Conservation (phyloP, 345 rosid genomes). For the Lepidium aucheri region DNA sequence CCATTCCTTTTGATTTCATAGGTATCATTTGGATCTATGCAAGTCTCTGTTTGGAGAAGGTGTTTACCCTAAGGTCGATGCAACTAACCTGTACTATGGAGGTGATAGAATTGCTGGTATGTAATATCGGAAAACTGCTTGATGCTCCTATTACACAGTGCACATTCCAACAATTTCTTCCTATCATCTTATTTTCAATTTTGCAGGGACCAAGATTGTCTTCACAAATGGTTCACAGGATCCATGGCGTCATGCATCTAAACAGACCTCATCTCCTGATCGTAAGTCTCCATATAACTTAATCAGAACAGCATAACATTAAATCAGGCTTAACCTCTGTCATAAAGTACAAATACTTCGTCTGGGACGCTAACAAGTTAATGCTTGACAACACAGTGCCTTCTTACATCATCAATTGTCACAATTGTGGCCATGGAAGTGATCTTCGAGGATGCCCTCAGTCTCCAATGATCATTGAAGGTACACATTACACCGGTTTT, state of each 20-base stretch:
- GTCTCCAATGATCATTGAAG: slow-evolving; percentile 61
- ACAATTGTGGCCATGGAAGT: slow-evolving; percentile 95
- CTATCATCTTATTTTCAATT: not conserved
- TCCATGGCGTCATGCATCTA: slow-evolving; percentile 99
- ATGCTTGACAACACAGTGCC: slow-evolving; percentile 19
- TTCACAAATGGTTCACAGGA: slow-evolving; percentile 96
- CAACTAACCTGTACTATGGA: slow-evolving; percentile 81
- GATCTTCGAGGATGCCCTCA: slow-evolving; percentile 96
- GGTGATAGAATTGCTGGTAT: slow-evolving; percentile 80
- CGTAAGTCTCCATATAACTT: slow-evolving; percentile 36
- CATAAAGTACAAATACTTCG: slow-evolving; percentile 5
- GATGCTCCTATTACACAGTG: not conserved
- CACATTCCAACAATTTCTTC: not conserved
- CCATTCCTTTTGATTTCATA: slow-evolving; percentile 18
- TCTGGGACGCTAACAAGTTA: not conserved
- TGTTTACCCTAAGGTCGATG: slow-evolving; percentile 73
- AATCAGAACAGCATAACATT: slow-evolving; percentile 11
- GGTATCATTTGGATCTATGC: slow-evolving; percentile 90
- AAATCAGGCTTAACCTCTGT: not conserved
- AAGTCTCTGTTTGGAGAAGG: slow-evolving; percentile 69
- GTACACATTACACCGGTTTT: slow-evolving; percentile 26
- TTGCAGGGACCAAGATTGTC: slow-evolving; percentile 69
- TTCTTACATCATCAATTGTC: slow-evolving; percentile 54
- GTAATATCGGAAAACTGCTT: not conserved
- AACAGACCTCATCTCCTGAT: slow-evolving; percentile 69